Evolutionary conservation across 2,329 filamentous ascomycete genomes (phyloP).

Genomic region (Ophiobolus disseminans): DNA sequence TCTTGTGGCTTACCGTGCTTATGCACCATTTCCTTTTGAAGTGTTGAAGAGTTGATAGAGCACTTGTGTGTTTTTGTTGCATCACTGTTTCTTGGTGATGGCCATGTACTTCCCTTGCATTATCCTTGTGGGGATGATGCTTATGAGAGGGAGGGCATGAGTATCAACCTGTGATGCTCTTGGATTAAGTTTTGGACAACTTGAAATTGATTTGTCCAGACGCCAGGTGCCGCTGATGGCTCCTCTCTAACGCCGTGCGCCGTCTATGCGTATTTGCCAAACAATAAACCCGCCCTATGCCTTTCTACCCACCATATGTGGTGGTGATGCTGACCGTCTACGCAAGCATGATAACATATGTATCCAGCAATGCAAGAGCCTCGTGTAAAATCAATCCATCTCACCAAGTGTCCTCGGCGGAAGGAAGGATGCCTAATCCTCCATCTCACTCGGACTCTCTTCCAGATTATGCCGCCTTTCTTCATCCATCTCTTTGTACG

Average conservation of each 20-base stretch:
- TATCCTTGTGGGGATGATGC: slow-evolving; percentile 1
- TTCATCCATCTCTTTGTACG: slow-evolving; percentile 90
- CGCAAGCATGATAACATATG: neutral
- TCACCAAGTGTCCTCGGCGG: neutral
- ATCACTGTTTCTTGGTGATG: neutral
- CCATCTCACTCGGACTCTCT: slow-evolving; percentile 54
- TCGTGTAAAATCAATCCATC: neutral
- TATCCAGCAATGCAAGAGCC: neutral
- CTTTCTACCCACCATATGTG: neutral
- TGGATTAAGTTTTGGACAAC: too few relatives aligned
- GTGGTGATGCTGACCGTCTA: neutral
- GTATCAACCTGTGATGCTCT: neutral
- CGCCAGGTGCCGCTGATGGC: too few relatives aligned
- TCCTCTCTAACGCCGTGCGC: neutral
- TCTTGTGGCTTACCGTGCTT: neutral
- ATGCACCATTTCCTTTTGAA: slow-evolving; percentile 5
- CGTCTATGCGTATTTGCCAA: neutral
- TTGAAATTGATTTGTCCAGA: too few relatives aligned
- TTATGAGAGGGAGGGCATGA: neutral
- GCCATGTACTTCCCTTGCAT: slow-evolving; percentile 2
- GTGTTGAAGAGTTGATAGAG: neutral
- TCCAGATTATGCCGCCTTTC: slow-evolving; percentile 69
- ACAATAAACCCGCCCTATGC: neutral
- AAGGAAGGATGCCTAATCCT: slow-evolving; percentile 41
- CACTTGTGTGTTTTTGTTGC: neutral